These are phyloP conservation scores for Amphibolis antarctica DNA, from an alignment of 106 monocot species.

Conservation along the genomic window DNA sequence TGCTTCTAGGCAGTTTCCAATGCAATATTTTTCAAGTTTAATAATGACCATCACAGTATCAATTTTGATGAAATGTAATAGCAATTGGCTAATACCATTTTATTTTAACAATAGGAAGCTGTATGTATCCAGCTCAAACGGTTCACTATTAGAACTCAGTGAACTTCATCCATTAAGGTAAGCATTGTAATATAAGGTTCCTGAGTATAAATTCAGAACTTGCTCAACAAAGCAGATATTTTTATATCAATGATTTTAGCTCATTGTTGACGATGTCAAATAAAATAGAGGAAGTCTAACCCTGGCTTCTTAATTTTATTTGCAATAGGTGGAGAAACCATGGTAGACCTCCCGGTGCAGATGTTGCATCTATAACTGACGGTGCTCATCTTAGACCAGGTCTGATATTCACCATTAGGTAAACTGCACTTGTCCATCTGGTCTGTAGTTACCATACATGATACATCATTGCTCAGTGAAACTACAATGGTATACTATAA, in stretches of 20 bases:
- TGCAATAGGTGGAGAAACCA: slow-evolving; percentile 53
- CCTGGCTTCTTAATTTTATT: not conserved
- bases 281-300: not conserved
- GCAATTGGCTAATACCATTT: not conserved
- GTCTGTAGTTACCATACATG: not conserved
- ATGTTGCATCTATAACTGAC: slow-evolving; percentile 54
- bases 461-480: not conserved
- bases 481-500: too few species aligned
- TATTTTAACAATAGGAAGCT: slow-evolving; percentile 36
- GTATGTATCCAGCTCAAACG: slow-evolving; percentile 41
- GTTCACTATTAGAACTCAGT: slow-evolving; percentile 50
- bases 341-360: slow-evolving; percentile 69
- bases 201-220: not conserved
- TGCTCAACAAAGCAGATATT: not conserved
- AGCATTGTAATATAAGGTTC: not conserved
- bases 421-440: not conserved
- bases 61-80: not conserved
- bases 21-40: not conserved
- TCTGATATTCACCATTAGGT: slow-evolving; percentile 71
- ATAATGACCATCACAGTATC: not conserved
- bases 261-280: not conserved
- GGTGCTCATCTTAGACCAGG: slow-evolving; percentile 41
- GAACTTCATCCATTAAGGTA: slow-evolving; percentile 72
- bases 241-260: not conserved
- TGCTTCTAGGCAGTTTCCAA: not conserved